Base-by-base conservation (phyloP, 2,329 filamentous ascomycete species). In the Diaporthe aspalathi region DNA sequence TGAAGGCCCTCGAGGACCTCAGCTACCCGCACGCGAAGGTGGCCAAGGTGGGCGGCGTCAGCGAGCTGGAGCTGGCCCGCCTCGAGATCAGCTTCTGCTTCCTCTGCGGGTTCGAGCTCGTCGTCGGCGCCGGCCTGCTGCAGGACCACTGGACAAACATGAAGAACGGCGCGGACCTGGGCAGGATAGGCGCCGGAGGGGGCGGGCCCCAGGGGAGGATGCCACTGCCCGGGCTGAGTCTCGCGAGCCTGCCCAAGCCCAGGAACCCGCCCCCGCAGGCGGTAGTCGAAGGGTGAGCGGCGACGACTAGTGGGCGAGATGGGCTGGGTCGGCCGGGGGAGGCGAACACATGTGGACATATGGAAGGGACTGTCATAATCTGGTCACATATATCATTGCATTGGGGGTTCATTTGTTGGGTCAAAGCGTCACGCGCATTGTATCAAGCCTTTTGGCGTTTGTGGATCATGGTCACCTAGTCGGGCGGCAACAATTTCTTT, bases 1-100 rank as follows among this genome's bases (percentile, higher is more conserved):
- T 95, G 89, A 99, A 98, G 83, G 93, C 94, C 0, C 84, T 98
- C n/a, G 95, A 99, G 81, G 95, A 98, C 80, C 87, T 95, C 68
- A 93, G 92, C 76, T 97, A 97, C 82, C 90, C 93, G 11, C 95
- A 98, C 82, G 87, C 87, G 72, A 92, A 94, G 69, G 91, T 98
- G 75, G 91, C 95, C 22, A 92, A 91, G 74, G 95, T 98, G 1
- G 95, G 96, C 52, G 95, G 95, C 22, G 94, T 98, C 20, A 93
- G 90, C 77, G 92, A 93, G 78, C 84, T 85, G 22, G 94, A 98
- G 81, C 86, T 99, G 66, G 92, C 93, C 50, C 88, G 93, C 72
- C 83, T 98, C 52, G 96, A 98, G 84, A 93, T 98, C 73, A 94
- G 92, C 77, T 95, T 95, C 78, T 95, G 93, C 81, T 95, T 94